Percentiles rank a stretch among this genome's conserved stretches.
Conservation (phyloP, 176 grass and related monocot species). For the Rhynchospora tenuis region DNA sequence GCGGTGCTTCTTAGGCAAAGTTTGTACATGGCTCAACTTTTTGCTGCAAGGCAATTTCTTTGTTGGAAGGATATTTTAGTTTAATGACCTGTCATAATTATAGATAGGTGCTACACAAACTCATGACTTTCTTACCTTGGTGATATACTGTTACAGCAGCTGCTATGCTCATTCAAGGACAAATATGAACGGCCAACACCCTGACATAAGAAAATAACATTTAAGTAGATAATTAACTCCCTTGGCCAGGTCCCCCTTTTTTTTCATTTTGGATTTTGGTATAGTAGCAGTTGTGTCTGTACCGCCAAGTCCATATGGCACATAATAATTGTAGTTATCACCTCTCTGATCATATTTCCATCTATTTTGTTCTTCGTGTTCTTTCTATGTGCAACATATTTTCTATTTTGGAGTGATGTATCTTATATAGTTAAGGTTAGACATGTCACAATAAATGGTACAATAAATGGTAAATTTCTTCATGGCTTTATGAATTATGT, state of each 20-base stretch:
- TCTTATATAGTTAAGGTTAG: not conserved
- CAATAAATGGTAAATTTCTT: conserved; percentile 1
- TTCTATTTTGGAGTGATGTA: too few relatives aligned
- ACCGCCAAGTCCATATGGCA: not conserved
- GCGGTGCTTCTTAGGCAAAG: too few relatives aligned
- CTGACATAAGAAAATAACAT: conserved; percentile 33
- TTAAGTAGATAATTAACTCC: conserved; percentile 20
- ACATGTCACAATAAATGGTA: not conserved
- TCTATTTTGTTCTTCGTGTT: not conserved
- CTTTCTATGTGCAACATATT: not conserved
- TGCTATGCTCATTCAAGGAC: conserved; percentile 51
- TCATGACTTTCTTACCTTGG: not conserved
- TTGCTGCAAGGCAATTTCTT: too few relatives aligned
- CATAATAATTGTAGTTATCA: not conserved
- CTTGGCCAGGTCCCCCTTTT: conserved; percentile 58
- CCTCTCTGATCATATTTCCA: not conserved
- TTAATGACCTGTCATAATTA: too few relatives aligned
- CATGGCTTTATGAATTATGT: not conserved
- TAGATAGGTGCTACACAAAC: not conserved
- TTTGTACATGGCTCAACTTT: too few relatives aligned
- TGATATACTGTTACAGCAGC: conserved; percentile 36
- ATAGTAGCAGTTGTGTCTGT: not conserved
- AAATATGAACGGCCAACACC: conserved; percentile 60
- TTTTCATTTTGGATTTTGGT: not conserved
- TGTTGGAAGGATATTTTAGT: too few relatives aligned